Conservation (phyloP, 805 yeast species). For the Vanderwaltozyma polyspora region DNA sequence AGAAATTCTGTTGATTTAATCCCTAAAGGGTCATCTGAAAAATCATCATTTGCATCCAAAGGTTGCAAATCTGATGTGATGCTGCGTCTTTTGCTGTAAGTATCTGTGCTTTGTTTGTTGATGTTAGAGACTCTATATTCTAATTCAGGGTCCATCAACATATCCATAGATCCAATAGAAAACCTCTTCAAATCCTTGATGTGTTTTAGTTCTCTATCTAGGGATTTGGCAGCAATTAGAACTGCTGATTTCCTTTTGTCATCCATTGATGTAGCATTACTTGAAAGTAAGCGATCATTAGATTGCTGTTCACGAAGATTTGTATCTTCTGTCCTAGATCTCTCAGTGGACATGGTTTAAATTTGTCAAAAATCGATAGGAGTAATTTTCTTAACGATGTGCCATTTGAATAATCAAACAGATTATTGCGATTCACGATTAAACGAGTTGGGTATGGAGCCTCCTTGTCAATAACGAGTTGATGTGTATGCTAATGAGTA, state of each 20-base stretch:
- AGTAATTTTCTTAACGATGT: too few relatives aligned
- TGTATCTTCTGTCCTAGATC: too few relatives aligned
- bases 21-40: not conserved
- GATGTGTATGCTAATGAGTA: too few relatives aligned
- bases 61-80: not conserved
- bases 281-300: too few relatives aligned
- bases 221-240: slow-evolving; percentile 59
- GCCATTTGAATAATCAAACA: too few relatives aligned
- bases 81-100: not conserved
- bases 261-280: not conserved
- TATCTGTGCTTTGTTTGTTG: not conserved
- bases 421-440: too few relatives aligned
- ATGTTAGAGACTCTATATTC: slow-evolving; percentile 27
- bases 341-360: too few relatives aligned
- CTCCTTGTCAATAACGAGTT: too few relatives aligned
- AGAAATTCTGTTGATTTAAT: not conserved
- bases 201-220: slow-evolving; percentile 62
- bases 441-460: too few relatives aligned
- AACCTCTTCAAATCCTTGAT: slow-evolving; percentile 64
- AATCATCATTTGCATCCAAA: not conserved
- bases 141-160: slow-evolving; percentile 59
- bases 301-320: too few relatives aligned
- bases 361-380: too few relatives aligned
- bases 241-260: slow-evolving; percentile 35
- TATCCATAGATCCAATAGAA: slow-evolving; percentile 48